These are phyloP conservation scores for Teunomyces cretensis DNA, from an alignment of 805 yeast genomes.

Conservation along the genomic window DNA sequence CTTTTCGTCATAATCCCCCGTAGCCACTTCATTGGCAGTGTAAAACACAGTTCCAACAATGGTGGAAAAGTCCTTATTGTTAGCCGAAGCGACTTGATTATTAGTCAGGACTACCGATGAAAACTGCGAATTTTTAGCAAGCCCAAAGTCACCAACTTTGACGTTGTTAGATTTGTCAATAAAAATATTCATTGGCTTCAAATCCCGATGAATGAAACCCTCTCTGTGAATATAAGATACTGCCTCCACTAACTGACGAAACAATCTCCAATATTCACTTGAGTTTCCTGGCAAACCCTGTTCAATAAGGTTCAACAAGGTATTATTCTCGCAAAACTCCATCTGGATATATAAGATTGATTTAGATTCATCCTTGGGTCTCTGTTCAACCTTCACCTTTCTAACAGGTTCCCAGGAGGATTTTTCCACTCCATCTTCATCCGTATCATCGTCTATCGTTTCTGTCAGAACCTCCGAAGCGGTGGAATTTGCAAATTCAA, in stretches of 20 bases:
- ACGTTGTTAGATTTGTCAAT: conserved; percentile 86
- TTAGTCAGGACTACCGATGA: conserved; percentile 35
- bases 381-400: conserved; percentile 3
- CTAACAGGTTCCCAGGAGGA: neutral
- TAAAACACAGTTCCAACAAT: conserved; percentile 93
- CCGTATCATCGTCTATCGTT: conserved; percentile 2
- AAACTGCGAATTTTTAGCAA: conserved; percentile 83
- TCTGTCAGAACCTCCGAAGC: conserved; percentile 8
- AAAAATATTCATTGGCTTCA: conserved; percentile 94
- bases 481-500: conserved; percentile 33
- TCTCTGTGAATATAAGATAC: conserved; percentile 87
- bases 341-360: conserved; percentile 91
- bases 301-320: conserved; percentile 76
- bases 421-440: neutral
- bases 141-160: conserved; percentile 95
- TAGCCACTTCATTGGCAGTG: conserved; percentile 84
- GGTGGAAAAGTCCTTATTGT: conserved; percentile 75
- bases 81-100: conserved; percentile 36
- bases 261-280: conserved; percentile 85
- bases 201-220: conserved; percentile 92
- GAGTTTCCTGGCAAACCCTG: conserved; percentile 67
- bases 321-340: conserved; percentile 97
- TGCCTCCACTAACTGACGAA: conserved; percentile 87
- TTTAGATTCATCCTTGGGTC: conserved; percentile 6
- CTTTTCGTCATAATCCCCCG: conserved; percentile 84